Conservation (phyloP, 2,329 filamentous ascomycete genomes). For the Stachybotrys elegans region DNA sequence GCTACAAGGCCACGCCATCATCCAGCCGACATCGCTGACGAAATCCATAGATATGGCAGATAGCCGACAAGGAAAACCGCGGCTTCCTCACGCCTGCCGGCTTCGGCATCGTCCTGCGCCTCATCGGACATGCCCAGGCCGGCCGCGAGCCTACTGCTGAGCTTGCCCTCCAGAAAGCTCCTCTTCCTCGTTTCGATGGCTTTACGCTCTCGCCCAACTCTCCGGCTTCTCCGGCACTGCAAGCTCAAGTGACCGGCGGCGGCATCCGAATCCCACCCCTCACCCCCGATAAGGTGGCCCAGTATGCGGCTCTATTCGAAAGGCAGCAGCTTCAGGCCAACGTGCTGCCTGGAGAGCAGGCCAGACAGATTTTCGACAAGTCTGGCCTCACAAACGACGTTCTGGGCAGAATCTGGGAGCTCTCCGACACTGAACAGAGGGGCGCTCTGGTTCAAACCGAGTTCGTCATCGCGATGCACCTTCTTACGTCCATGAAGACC, state of each 20-base stretch:
- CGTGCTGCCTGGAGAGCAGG: slow-evolving; percentile 76
- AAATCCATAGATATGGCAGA: slow-evolving; percentile 83
- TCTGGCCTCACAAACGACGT: slow-evolving; percentile 85
- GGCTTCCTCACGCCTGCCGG: slow-evolving; percentile 88
- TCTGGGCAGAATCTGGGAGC: slow-evolving; percentile 91
- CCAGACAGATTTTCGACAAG: slow-evolving; percentile 93
- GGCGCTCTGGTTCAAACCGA: slow-evolving; percentile 83
- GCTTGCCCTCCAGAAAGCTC: slow-evolving; percentile 77
- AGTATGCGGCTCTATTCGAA: slow-evolving; percentile 88
- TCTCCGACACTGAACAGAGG: slow-evolving; percentile 89
- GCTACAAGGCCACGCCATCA: slow-evolving; percentile 21
- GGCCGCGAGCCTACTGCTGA: slow-evolving; percentile 76
- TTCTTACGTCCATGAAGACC: slow-evolving; percentile 86
- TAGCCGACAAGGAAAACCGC: slow-evolving; percentile 93
- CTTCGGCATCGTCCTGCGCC: slow-evolving; percentile 85
- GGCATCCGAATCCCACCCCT: slow-evolving; percentile 85
- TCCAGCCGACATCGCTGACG: neutral
- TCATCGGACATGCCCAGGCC: slow-evolving; percentile 94
- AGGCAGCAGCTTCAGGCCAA: slow-evolving; percentile 72
- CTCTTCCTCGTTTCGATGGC: slow-evolving; percentile 89
- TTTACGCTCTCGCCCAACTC: slow-evolving; percentile 35
- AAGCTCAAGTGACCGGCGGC: slow-evolving; percentile 56
- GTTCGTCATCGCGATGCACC: slow-evolving; percentile 97
- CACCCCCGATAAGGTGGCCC: slow-evolving; percentile 79
- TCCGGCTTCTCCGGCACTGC: slow-evolving; percentile 45